phyloP scores from a whole-genome alignment of 2,329 filamentous ascomycete genomes.

The Talaromyces sp. region DNA sequence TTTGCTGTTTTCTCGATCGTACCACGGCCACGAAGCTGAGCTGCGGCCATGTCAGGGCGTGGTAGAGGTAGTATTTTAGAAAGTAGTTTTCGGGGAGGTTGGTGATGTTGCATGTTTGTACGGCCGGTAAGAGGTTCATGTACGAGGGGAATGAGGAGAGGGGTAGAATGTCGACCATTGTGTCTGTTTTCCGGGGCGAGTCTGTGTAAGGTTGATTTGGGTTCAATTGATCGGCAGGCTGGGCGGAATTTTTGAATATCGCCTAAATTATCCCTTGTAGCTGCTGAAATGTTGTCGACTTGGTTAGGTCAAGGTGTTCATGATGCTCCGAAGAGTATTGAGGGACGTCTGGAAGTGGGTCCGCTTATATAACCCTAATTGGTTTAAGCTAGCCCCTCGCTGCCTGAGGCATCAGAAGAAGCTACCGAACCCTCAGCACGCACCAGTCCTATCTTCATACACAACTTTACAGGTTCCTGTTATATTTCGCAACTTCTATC shows the following conservation, averaged over 20 bases:
- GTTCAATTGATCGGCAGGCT: neutral
- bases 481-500: too few relatives aligned
- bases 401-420: too few relatives aligned
- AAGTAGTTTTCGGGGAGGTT: constrained; percentile 99
- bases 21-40: constrained; percentile 95
- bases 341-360: too few relatives aligned
- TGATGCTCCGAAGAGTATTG: too few relatives aligned
- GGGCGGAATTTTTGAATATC: neutral
- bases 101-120: constrained; percentile 97
- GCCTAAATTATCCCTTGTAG: neutral
- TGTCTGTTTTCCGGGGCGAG: neutral
- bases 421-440: too few relatives aligned
- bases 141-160: constrained; percentile 50
- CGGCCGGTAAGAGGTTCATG: constrained; percentile 78
- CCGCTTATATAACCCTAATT: too few relatives aligned
- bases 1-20: constrained; percentile 68
- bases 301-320: too few relatives aligned
- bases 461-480: too few relatives aligned
- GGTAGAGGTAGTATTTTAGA: constrained; percentile 99
- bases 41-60: constrained; percentile 96
- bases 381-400: too few relatives aligned
- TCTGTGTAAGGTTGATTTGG: neutral
- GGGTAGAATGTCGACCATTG: constrained; percentile 47
- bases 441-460: too few relatives aligned
- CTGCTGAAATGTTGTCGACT: neutral